phyloP scores from a whole-genome alignment of 1,284 basidiomycete species.

The Ceratobasidium sp. region DNA sequence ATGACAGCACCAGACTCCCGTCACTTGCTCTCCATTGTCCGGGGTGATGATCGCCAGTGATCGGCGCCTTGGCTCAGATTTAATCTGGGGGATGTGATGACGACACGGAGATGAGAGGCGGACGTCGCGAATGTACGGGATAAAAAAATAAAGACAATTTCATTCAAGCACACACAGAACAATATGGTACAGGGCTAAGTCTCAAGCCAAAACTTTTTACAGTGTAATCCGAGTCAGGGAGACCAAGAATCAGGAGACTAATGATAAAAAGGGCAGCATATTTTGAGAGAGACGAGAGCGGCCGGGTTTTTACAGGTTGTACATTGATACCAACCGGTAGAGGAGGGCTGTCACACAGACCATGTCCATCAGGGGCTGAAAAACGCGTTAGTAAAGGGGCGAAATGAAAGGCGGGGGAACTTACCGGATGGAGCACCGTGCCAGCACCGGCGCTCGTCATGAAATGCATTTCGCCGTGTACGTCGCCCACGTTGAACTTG shows the following conservation, averaged over 20 bases:
- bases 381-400: slow-evolving; percentile 39
- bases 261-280: slow-evolving; percentile 23
- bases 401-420: slow-evolving; percentile 21
- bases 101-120: slow-evolving; percentile 29
- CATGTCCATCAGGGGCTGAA: slow-evolving; percentile 79
- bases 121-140: not conserved
- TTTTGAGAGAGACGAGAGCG: slow-evolving; percentile 2
- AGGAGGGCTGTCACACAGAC: slow-evolving; percentile 84
- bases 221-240: slow-evolving; percentile 29
- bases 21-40: slow-evolving; percentile 33
- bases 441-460: slow-evolving; percentile 77
- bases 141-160: slow-evolving; percentile 29
- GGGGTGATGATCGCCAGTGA: slow-evolving; percentile 37
- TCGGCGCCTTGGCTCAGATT: slow-evolving; percentile 17
- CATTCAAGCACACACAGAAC: slow-evolving; percentile 26
- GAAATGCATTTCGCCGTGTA: slow-evolving; percentile 83
- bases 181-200: slow-evolving; percentile 38
- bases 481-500: slow-evolving; percentile 82
- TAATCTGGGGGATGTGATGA: slow-evolving; percentile 25
- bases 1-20: slow-evolving; percentile 45
- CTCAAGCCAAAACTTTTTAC: slow-evolving; percentile 40
- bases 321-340: slow-evolving; percentile 60
- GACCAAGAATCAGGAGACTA: slow-evolving; percentile 10
- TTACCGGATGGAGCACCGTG: slow-evolving; percentile 71
- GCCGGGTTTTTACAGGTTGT: slow-evolving; percentile 36